These are phyloP conservation scores for Annulohypoxylon maeteangense DNA, from an alignment of 495 filamentous ascomycete species.

Conservation along the genomic window DNA sequence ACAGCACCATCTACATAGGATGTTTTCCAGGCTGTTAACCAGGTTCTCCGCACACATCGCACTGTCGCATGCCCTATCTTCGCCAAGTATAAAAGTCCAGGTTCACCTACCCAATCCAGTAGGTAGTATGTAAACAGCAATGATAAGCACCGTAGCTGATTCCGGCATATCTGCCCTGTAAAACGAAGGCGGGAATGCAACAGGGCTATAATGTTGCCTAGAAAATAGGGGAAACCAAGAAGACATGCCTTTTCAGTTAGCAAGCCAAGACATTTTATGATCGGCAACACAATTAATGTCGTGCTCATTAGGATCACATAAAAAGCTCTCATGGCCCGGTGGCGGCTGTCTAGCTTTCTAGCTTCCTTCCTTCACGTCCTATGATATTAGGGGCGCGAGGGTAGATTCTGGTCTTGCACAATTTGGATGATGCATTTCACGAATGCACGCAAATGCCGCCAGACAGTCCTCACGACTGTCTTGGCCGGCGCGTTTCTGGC, in stretches of 20 bases:
- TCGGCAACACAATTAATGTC: conserved; percentile 22
- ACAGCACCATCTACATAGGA: too few relatives aligned
- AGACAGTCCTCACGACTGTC: conserved; percentile 21
- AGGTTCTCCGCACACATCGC: conserved; percentile 32
- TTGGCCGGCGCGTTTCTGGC: conserved; percentile 32
- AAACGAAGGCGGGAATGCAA: conserved; percentile 2
- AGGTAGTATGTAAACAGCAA: conserved; percentile 26
- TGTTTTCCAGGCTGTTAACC: too few relatives aligned
- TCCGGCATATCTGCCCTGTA: conserved; percentile 2
- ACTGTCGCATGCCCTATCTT: conserved; percentile 27
- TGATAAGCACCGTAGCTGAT: conserved; percentile 27
- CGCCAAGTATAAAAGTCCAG: conserved; percentile 29
- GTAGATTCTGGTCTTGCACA: background rate
- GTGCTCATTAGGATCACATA: conserved; percentile 12
- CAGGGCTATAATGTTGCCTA: background rate
- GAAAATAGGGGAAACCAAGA: conserved; percentile 3
- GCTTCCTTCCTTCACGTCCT: conserved; percentile 18
- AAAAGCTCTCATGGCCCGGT: conserved; percentile 19
- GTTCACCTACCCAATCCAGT: conserved; percentile 38
- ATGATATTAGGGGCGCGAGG: conserved; percentile 12
- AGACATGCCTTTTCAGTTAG: conserved; percentile 13
- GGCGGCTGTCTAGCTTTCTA: background rate
- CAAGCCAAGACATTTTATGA: conserved; percentile 30
- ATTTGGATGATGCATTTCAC: conserved; percentile 25
- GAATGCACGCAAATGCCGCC: conserved; percentile 35